A percentile compares a stretch with the other conserved stretches of the same genome.
Evolutionary conservation across 1,284 basidiomycete species (phyloP).

Genomic region (Ustilago tritici): DNA sequence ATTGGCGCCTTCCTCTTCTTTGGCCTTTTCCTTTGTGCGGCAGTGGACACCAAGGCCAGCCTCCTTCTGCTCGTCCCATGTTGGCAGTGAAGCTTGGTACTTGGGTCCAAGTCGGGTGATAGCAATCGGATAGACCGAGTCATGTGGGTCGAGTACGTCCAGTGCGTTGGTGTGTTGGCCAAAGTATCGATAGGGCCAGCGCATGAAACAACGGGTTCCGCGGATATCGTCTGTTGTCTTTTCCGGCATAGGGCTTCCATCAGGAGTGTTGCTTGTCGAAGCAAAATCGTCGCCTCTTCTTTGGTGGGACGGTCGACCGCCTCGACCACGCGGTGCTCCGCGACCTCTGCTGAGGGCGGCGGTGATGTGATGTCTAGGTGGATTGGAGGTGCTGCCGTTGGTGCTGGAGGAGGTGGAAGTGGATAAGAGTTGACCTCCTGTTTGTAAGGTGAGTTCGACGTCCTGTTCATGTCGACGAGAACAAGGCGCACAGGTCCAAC

Average conservation of each 20-base stretch:
- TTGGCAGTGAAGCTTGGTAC: constrained; percentile 77
- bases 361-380: constrained; percentile 28
- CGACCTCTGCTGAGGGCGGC: constrained; percentile 27
- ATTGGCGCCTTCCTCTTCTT: constrained; percentile 35
- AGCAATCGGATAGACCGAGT: constrained; percentile 91
- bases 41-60: constrained; percentile 43
- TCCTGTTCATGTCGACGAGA: constrained; percentile 87
- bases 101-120: constrained; percentile 87
- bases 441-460: constrained; percentile 74
- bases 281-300: constrained; percentile 36
- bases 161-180: constrained; percentile 86
- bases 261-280: constrained; percentile 39
- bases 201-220: constrained; percentile 80
- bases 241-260: constrained; percentile 47
- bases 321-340: constrained; percentile 33
- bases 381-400: constrained; percentile 20
- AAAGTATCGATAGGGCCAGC: constrained; percentile 97
- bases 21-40: constrained; percentile 28
- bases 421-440: constrained; percentile 33
- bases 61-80: constrained; percentile 63
- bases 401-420: constrained; percentile 17
- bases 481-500: constrained; percentile 96
- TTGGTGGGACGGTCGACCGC: constrained; percentile 12
- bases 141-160: constrained; percentile 80
- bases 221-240: constrained; percentile 61